These are phyloP conservation scores for Copromyces sp. DNA, from an alignment of 495 filamentous ascomycete genomes.

Conservation along the genomic window DNA sequence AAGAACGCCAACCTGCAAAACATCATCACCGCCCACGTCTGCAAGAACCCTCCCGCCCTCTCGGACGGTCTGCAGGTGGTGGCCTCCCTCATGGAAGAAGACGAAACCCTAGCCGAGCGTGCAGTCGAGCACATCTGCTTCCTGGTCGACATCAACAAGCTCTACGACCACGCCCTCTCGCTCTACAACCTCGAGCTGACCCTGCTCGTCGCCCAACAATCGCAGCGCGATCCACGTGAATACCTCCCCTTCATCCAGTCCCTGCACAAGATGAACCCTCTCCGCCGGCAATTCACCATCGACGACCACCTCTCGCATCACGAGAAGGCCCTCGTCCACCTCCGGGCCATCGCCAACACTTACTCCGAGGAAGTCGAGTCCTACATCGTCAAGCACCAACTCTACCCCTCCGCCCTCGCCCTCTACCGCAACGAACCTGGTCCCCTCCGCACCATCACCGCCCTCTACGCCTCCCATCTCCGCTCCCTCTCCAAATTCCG, in stretches of 20 bases:
- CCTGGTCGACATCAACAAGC: conserved; percentile 78
- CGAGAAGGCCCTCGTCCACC: conserved; percentile 65
- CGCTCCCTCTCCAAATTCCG: conserved; percentile 62
- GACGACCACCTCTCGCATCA: conserved; percentile 74
- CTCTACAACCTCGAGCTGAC: conserved; percentile 87
- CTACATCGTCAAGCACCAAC: conserved; percentile 67
- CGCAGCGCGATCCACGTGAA: conserved; percentile 90
- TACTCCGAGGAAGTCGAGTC: conserved; percentile 60
- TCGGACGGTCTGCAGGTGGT: conserved; percentile 76
- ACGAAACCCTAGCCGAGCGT: conserved; percentile 60
- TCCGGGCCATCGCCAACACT: conserved; percentile 46
- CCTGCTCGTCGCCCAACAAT: conserved; percentile 85
- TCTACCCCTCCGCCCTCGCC: conserved; percentile 67
- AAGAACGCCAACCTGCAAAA: conserved; percentile 73
- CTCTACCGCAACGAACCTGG: conserved; percentile 73
- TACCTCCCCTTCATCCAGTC: conserved; percentile 90
- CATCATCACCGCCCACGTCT: conserved; percentile 87
- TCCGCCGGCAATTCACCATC: conserved; percentile 69
- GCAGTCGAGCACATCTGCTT: conserved; percentile 96
- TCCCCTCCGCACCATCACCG: conserved; percentile 47
- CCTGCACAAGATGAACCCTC: conserved; percentile 58
- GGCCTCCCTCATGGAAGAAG: conserved; percentile 57
- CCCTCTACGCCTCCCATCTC: conserved; percentile 70
- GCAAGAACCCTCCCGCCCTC: conserved; percentile 82
- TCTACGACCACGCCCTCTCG: conserved; percentile 87